Evolutionary conservation across 225 moss, liverwort and hornwort genomes (phyloP).

Genomic region (Sphagnum tenellum): DNA sequence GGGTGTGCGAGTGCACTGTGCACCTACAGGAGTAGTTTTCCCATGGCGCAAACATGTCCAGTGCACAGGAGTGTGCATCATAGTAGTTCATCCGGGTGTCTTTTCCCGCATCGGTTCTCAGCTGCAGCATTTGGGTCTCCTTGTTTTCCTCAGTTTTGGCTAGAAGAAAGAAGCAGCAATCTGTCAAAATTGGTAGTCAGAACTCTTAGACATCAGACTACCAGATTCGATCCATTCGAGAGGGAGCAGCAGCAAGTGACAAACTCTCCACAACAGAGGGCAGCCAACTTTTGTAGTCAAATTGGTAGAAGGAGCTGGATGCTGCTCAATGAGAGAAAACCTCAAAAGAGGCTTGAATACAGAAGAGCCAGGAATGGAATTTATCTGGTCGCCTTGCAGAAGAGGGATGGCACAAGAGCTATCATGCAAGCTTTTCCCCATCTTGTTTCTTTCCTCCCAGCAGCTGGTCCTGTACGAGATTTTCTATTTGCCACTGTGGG

Average conservation of each 20-base stretch:
- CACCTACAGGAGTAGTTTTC: no score
- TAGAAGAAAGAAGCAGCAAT: no score
- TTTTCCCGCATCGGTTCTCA: no score
- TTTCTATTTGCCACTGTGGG: constrained; percentile 73
- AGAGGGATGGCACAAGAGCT: constrained; percentile 4
- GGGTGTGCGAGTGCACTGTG: no score
- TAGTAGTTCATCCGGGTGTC: no score
- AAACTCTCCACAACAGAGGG: constrained; percentile 1
- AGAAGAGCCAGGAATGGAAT: not conserved
- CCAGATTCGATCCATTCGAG: constrained; percentile 10
- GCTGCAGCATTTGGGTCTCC: no score
- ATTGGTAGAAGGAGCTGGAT: constrained; percentile 12
- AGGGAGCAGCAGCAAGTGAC: constrained; percentile 2
- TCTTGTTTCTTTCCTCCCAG: constrained; percentile 12
- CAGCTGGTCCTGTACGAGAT: constrained; percentile 75
- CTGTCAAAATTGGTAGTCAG: not conserved
- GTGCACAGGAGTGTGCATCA: no score
- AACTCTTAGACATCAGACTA: constrained; percentile 14
- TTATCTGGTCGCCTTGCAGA: not conserved
- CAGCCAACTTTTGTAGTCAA: constrained; percentile 3
- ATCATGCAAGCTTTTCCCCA: constrained; percentile 25
- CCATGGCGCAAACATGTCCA: no score
- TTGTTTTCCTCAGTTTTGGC: no score
- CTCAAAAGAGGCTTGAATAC: constrained; percentile 2
- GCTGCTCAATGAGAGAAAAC: not conserved